A percentile compares a stretch with the other conserved stretches of the same genome.
phyloP scores from a whole-genome alignment of 345 rosid genomes.

The Bretschneidera sinensis region DNA sequence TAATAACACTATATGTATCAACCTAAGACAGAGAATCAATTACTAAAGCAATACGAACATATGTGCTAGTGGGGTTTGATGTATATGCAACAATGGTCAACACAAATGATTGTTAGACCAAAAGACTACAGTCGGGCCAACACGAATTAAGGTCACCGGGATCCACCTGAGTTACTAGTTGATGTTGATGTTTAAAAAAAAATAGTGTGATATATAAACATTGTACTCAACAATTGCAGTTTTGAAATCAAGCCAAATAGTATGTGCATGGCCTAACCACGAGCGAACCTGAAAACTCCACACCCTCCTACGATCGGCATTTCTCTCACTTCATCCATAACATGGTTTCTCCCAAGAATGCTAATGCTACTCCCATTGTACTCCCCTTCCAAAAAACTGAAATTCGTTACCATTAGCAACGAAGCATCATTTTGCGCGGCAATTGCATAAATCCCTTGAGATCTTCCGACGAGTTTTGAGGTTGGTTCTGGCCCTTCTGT shows the following conservation, averaged over 20 bases:
- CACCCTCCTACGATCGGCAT: constrained; percentile 44
- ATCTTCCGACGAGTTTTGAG: constrained; percentile 37
- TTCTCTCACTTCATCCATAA: constrained; percentile 28
- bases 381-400: constrained; percentile 30
- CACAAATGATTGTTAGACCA: too few relatives aligned
- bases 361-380: constrained; percentile 40
- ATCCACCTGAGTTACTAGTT: too few relatives aligned
- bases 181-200: too few relatives aligned
- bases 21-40: too few relatives aligned
- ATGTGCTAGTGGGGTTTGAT: too few relatives aligned
- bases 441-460: constrained; percentile 27
- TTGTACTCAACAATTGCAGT: constrained; percentile 38
- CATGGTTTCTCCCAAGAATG: constrained; percentile 28
- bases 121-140: too few relatives aligned
- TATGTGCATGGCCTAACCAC: constrained; percentile 35
- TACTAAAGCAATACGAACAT: too few relatives aligned
- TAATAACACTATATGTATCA: too few relatives aligned
- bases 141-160: too few relatives aligned
- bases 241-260: constrained; percentile 17
- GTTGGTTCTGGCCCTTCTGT: constrained; percentile 29
- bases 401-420: constrained; percentile 30
- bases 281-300: constrained; percentile 36
- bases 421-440: constrained; percentile 25
- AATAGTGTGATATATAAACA: constrained; percentile 28
- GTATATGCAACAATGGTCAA: too few relatives aligned